Base-by-base conservation (phyloP, 2,329 filamentous ascomycete genomes). In the Diaporthe sp. region DNA sequence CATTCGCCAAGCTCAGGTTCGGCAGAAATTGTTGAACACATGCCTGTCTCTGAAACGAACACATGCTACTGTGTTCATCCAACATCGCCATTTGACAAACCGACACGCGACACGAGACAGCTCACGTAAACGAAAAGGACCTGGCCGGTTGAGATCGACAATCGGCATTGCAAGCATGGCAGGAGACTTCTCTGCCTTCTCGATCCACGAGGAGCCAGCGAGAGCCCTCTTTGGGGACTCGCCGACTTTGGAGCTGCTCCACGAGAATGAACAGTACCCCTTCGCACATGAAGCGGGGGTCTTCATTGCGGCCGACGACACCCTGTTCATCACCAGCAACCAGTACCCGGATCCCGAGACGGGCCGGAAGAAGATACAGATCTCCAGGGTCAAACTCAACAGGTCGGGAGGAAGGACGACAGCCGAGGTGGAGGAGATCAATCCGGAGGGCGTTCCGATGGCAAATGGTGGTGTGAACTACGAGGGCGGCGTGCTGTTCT, bases 381-480 rank as follows among this genome's bases (percentile, higher is more conserved):
- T 85, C 58, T 80, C 78, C 67, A 80, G 79, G 44, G 74, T 84
- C 8, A 67, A 74, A 2, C 74, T 84, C 0, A 12, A 58, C 22
- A 65, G 72, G 17, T 75, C 77, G 1, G 61, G 42, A 0, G 76
- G 62, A n/a, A 61, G 46, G 55, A 76, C 71, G n/a, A 59, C 44
- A 8, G 74, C 67, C 12, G 58, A 39, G 22, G 67, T 71, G 44
- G 83, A 86, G 59, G 82, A 85, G 57, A 81, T 87, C 17, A 25
- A 79, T 6, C 76, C 79, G 0, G 80, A 79, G 0, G 78, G 80
- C 2, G 81, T 87, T 0, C 79, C 80, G 2, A 88, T 89, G 86
- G 85, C 84, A 9, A 89, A 89, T 67, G 88, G 88, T 28, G 88
- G 86, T 9, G 83, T 88, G 51, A 89, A 88, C 74, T 87, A 87